Base-by-base conservation (phyloP, 345 rosid species). In the Eucalyptus pauciflora region DNA sequence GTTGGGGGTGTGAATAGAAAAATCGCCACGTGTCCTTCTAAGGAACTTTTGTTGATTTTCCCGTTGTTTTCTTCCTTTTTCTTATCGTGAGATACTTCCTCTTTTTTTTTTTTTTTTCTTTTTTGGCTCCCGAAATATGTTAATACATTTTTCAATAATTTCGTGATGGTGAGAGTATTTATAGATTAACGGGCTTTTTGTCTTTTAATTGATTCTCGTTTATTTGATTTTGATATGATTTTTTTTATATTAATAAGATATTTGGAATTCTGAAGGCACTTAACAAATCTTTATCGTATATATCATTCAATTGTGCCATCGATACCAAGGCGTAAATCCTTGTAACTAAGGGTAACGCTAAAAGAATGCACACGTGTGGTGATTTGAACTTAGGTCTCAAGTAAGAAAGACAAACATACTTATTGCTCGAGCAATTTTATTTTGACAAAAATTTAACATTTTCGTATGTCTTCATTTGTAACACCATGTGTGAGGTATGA, bases 391-490 rank as follows among this genome's bases (percentile, higher is more conserved):
- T 69, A 17, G 24, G 2, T 69, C 24, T 69, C 24, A 3, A 69
- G 25, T 5, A 8, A 31, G 3, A 8, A 67, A 31, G 79, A 67
- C 2, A 64, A 0, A n/a, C 3, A 4, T 15, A 7, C 76, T 64
- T 64, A n/a, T 1, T 0, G 6, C 10, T n/a, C 2, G 3, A n/a
- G 41, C 10, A 14, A 14, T 64, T 31, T 67, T 31, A 5, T 31
- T 67, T 31, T 16, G 24, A 6, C 8, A 17, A 15, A 67, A 67
- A 4, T 13, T 67, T 31, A 7, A 2, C 1, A 31, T 31, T 8
- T 31, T 67, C 1, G 11, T 0, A 1, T 4, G 41, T 8, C 22
- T 31, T 8, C 2, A 1, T 16, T 16, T 15, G 37, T 31, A 8
- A 64, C 37, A 14, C 20, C 41, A 64, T n/a, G 8, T 4, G 33